These are phyloP conservation scores for Blepharisma stoltei DNA, from an alignment of 73 alveolate species.

Conservation along the genomic window DNA sequence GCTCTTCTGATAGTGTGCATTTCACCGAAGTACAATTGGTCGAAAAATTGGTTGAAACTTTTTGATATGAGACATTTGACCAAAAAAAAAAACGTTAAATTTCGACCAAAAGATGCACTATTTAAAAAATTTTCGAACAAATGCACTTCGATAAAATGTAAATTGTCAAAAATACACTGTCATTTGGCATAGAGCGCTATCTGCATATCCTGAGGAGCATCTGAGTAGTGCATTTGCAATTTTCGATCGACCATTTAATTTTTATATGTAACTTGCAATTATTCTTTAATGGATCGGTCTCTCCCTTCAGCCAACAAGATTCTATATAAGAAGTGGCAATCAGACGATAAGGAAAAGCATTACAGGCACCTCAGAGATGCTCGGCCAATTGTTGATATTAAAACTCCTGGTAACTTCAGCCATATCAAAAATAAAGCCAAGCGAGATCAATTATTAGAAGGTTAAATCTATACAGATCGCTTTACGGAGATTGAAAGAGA, in stretches of 20 bases:
- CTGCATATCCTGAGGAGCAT: slow-evolving; percentile 7
- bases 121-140: no score
- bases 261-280: not conserved
- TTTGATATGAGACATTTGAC: no score
- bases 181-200: no score
- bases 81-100: no score
- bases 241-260: slow-evolving; percentile 21
- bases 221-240: slow-evolving; percentile 15
- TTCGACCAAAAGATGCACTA: no score
- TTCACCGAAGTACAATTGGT: no score
- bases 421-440: slow-evolving; percentile 49
- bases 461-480: slow-evolving; percentile 3
- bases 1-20: no score
- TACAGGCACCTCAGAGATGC: slow-evolving; percentile 41
- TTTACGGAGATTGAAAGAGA: slow-evolving; percentile 69
- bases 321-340: slow-evolving; percentile 48
- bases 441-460: slow-evolving; percentile 52
- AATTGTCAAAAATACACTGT: no score
- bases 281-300: slow-evolving; percentile 49
- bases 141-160: no score
- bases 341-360: slow-evolving; percentile 47
- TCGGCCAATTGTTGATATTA: slow-evolving; percentile 36
- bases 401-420: slow-evolving; percentile 44
- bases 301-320: slow-evolving; percentile 56
- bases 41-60: no score